Evolutionary conservation across 2,329 filamentous ascomycete genomes (phyloP), one percentile per base, ranked within the genome.

Genomic region (Hypoxylon sp.): DNA sequence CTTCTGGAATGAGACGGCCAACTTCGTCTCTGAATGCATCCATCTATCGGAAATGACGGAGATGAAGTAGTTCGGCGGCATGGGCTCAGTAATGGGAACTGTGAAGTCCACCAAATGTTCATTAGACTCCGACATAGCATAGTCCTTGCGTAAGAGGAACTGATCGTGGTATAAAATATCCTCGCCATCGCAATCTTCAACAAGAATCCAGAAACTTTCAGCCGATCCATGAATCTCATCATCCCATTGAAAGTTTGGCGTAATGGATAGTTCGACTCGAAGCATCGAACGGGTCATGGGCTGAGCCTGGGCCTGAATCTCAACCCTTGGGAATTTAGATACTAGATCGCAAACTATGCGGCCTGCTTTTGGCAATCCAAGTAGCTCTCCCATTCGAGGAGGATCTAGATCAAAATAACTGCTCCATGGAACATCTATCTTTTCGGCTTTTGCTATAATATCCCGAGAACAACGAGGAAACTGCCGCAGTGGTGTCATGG

Each of bases 61-160:
- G 72, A 99, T 93, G 79, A 99, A 99, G 81, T 99, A 99, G 77
- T 99, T 97, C 0, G 96, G 95, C 13, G 95, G 95, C 91, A 98
- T 97, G 0, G 96, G 96, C 71, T 99, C 95, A 0, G 93, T 94
- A 70, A 99, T 97, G 0, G 95, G 92, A 2, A 98, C 94, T 0
- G 94, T 98, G 72, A 99, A 95, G 71, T 99, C 95, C 26, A 99
- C 91, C 10, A 97, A 80, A 78, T 99, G 95, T 79, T 98, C 94
- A 68, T 94, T 97, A 76, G 90, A 87, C 73, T 98, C 94, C 1
- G 90, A 85, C 62, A 88, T 82, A 4, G 93, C 94, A 74, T 97
- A 97, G 66, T 97, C 92, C 74, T 91, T 93, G 44, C 94, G 91
- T 24, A 99, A 85, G 39, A 98, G 82, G 77, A 99, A 98, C 62